Evolutionary conservation across 345 rosid genomes (phyloP), one percentile per base, ranked within the genome.

Genomic region (Schrenkiella parvula): DNA sequence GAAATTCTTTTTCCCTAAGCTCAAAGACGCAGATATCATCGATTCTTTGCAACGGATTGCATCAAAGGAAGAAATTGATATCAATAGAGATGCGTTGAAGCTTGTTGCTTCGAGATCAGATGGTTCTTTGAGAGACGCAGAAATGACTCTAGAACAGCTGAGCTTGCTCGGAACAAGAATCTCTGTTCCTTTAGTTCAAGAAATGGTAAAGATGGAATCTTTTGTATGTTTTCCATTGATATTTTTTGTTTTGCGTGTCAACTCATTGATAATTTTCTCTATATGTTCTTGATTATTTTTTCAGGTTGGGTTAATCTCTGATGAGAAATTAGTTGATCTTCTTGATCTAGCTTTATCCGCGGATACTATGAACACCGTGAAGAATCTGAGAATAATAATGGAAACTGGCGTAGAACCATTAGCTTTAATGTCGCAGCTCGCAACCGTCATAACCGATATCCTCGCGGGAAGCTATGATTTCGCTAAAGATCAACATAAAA

Each of bases 291-390:
- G 35, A 25, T 73, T 67, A 32, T 66, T 63, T 56, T 64, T 57
- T 31, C 86, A 95, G 99, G 98, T 86, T 66, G 99, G 99, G 58
- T 91, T 95, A 62, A 83, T 95, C 47, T 88, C 92, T 64, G 99
- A 95, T 82, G 99, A 95, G 78, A 95, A 90, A 77, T 64, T 95
- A 80, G 91, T 95, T 65, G 98, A 90, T 84, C 98, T 95, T 84
- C 99, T 95, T 67, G 99, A 95, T 84, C 78, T 95, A 66, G 99
- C 99, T 56, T 78, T 95, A 82, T 95, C 99, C 34, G 99, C 99
- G 9, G 99, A 95, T 81, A 90, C 99, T 0, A 92, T 92, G 28
- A 95, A 95, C 83, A 95, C 99, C 1, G 97, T 95, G 54, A 95
- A 92, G 96, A 88, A 80, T 58, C 77, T 95, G 78, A 85, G 99